A percentile compares a stretch with the other conserved stretches of the same genome.
Conservation (phyloP, 805 yeast genomes). For the Suhomyces sp. region DNA sequence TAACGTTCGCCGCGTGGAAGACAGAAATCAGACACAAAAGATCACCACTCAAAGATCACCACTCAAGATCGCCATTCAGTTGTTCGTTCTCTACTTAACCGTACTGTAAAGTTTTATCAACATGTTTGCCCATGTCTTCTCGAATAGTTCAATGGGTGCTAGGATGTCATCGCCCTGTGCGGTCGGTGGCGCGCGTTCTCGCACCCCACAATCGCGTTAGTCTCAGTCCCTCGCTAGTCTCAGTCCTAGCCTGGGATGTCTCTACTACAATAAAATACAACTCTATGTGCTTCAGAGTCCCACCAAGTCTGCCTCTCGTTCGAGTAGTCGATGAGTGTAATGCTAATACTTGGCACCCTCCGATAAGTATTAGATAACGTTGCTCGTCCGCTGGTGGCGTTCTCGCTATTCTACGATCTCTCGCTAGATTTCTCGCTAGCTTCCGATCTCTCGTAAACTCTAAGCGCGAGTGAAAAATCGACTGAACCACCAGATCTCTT, state of each 20-base stretch:
- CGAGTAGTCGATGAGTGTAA: too few relatives aligned
- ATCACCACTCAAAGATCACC: background rate
- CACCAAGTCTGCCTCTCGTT: too few relatives aligned
- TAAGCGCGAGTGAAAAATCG: background rate
- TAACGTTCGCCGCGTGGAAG: background rate
- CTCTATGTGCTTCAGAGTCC: too few relatives aligned
- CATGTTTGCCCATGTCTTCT: background rate
- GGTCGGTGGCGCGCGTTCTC: too few relatives aligned
- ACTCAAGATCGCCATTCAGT: background rate
- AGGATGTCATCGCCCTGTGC: too few relatives aligned
- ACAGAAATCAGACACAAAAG: background rate
- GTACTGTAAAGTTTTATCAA: background rate
- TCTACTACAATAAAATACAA: too few relatives aligned
- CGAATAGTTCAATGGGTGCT: too few relatives aligned
- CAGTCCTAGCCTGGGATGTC: too few relatives aligned
- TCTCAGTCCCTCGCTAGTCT: too few relatives aligned
- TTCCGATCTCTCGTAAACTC: background rate
- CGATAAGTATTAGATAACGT: background rate
- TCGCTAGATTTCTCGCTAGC: background rate
- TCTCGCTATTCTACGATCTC: background rate
- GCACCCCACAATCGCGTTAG: too few relatives aligned
- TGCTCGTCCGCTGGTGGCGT: background rate
- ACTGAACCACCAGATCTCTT: background rate
- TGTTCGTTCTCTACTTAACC: background rate
- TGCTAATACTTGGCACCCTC: background rate